Evolutionary conservation across 2,329 filamentous ascomycete species (phyloP).

Genomic region (Escovopsis sp.): DNA sequence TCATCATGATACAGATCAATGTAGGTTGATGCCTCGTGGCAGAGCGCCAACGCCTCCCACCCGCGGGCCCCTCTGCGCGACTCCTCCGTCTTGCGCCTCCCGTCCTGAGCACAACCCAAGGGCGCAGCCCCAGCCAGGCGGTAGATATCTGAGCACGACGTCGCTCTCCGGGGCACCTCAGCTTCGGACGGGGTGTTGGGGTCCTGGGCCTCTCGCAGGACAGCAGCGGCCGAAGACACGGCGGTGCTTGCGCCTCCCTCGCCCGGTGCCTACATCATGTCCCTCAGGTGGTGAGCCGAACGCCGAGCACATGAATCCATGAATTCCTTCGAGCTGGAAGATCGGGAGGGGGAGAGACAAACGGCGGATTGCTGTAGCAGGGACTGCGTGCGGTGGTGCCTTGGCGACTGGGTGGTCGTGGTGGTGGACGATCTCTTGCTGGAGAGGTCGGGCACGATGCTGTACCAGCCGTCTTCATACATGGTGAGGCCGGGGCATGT

Average conservation of each 20-base stretch:
- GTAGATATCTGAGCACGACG: constrained; percentile 66
- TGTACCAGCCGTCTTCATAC: constrained; percentile 80
- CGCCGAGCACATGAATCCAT: constrained; percentile 1
- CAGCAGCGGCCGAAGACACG: constrained; percentile 41
- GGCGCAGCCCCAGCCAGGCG: constrained; percentile 43
- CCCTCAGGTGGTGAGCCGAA: constrained; percentile 12
- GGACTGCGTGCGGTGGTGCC: constrained; percentile 52
- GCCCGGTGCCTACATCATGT: constrained; percentile 41
- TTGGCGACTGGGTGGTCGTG: constrained; percentile 22
- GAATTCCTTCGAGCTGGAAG: too few species aligned
- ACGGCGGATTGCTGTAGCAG: constrained; percentile 54
- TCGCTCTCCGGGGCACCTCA: constrained; percentile 48
- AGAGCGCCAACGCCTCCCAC: constrained; percentile 35
- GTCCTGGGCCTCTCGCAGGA: constrained; percentile 41
- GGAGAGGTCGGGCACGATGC: constrained; percentile 49
- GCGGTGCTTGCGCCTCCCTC: constrained; percentile 33
- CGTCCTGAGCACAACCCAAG: constrained; percentile 30
- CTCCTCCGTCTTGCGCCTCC: constrained; percentile 23
- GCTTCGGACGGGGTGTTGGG: constrained; percentile 49
- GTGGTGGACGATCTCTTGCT: constrained; percentile 32
- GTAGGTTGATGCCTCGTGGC: constrained; percentile 6
- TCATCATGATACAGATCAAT: constrained; percentile 15
- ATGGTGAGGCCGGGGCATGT: constrained; percentile 26
- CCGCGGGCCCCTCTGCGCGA: constrained; percentile 25
- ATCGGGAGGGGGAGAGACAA: constrained; percentile 14